phyloP scores from a whole-genome alignment of 148 eudicot species.

The Vaccinium macrocarpon region DNA sequence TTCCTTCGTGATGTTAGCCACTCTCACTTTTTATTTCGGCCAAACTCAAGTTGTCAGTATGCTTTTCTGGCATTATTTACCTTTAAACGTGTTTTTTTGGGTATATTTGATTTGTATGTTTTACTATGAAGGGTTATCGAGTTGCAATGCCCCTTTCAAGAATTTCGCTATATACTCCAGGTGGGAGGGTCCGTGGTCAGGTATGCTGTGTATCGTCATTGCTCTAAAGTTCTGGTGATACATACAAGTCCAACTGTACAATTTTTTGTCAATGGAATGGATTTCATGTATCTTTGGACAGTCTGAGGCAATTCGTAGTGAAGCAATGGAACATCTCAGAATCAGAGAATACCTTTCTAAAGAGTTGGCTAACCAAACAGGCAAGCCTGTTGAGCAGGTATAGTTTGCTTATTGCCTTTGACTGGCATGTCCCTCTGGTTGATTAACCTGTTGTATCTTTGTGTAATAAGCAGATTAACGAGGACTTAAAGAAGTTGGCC shows the following conservation, averaged over 20 bases:
- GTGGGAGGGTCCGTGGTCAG: conserved; percentile 90
- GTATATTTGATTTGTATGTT: neutral
- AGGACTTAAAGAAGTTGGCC: conserved; percentile 61
- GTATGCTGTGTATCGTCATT: conserved; percentile 40
- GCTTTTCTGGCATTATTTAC: too few species aligned
- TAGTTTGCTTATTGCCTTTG: neutral
- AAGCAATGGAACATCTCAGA: conserved; percentile 80
- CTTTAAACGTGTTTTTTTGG: neutral
- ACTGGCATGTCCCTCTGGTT: neutral
- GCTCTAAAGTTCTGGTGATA: too few species aligned
- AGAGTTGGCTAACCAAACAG: conserved; percentile 80
- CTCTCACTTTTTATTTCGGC: too few species aligned
- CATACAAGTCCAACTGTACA: neutral
- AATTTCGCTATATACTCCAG: conserved; percentile 72
- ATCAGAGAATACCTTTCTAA: conserved; percentile 76
- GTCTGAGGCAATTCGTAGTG: conserved; percentile 84
- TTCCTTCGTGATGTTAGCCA: too few species aligned
- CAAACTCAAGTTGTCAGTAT: too few species aligned
- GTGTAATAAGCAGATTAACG: conserved; percentile 51
- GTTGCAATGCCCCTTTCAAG: conserved; percentile 77
- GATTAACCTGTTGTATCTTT: neutral
- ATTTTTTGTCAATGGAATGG: too few species aligned
- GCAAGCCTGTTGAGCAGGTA: conserved; percentile 88
- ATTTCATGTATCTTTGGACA: conserved; percentile 25
- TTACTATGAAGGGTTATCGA: conserved; percentile 61